These are phyloP conservation scores for Phialophora verrucosa DNA, from an alignment of 2,329 filamentous ascomycete species.

Conservation along the genomic window DNA sequence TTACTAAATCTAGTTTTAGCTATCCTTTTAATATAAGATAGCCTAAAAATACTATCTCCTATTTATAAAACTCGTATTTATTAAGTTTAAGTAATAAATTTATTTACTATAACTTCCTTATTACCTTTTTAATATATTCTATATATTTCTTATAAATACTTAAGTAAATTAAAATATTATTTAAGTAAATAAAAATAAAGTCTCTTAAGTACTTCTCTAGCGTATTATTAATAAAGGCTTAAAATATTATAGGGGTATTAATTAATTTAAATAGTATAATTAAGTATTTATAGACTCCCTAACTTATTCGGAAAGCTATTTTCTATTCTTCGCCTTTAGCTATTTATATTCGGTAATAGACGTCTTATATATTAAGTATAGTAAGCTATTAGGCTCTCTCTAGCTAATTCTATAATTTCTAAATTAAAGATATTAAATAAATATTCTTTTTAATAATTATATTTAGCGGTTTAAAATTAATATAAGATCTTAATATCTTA, in stretches of 20 bases:
- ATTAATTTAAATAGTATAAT: too few relatives aligned
- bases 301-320: conserved; percentile 30
- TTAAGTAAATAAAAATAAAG: too few relatives aligned
- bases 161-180: too few relatives aligned
- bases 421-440: background rate
- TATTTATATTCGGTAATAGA: conserved; percentile 31
- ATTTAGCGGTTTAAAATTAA: background rate
- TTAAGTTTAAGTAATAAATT: too few relatives aligned
- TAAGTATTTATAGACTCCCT: conserved; percentile 27
- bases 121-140: too few relatives aligned
- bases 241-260: too few relatives aligned
- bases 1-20: background rate
- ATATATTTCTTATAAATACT: too few relatives aligned
- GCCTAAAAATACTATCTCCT: background rate
- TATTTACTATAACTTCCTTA: too few relatives aligned
- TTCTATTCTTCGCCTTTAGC: conserved; percentile 37
- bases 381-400: background rate
- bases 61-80: too few relatives aligned
- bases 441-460: background rate
- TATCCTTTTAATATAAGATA: background rate
- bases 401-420: background rate
- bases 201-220: too few relatives aligned
- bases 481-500: background rate
- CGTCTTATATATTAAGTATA: background rate
- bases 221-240: too few relatives aligned